Evolutionary conservation across 805 yeast genomes (phyloP).

Genomic region (Clavispora phyllophila): DNA sequence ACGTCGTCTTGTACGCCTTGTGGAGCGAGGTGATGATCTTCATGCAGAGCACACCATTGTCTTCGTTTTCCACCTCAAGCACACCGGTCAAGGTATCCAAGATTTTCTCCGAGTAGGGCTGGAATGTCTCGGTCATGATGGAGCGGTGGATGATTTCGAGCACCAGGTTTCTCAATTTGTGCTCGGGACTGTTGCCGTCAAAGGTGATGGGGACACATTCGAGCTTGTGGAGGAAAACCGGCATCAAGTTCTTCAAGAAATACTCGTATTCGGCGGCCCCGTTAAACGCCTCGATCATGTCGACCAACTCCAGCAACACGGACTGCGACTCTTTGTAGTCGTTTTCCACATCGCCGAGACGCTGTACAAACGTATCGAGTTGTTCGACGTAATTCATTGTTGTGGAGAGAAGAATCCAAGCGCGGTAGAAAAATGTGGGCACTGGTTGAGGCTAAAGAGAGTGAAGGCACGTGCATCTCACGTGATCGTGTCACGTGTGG

Average conservation of each 20-base stretch:
- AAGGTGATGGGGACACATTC: constrained; percentile 71
- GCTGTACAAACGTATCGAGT: constrained; percentile 62
- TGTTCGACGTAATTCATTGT: constrained; percentile 47
- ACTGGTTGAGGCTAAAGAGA: constrained; percentile 1
- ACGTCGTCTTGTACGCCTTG: constrained; percentile 67
- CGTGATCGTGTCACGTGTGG: constrained; percentile 15
- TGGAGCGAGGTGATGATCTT: constrained; percentile 81
- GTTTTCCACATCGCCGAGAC: constrained; percentile 49
- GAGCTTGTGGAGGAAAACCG: constrained; percentile 60
- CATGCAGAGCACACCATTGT: constrained; percentile 88
- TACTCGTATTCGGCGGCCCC: constrained; percentile 77
- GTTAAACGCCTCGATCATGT: constrained; percentile 78
- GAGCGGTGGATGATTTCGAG: constrained; percentile 78
- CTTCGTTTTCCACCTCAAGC: constrained; percentile 81
- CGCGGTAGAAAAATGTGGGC: constrained; percentile 2
- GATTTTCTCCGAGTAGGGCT: constrained; percentile 59
- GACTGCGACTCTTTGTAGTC: constrained; percentile 63
- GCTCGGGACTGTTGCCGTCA: constrained; percentile 58
- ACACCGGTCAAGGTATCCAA: constrained; percentile 55
- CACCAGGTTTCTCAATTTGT: constrained; percentile 70
- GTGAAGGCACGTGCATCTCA: constrained; percentile 21
- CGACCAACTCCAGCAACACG: constrained; percentile 75
- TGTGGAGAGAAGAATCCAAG: background rate
- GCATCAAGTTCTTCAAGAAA: constrained; percentile 65
- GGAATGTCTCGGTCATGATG: constrained; percentile 76